Conservation (phyloP, 2,329 filamentous ascomycete genomes). For the Boeremia lycopersici region DNA sequence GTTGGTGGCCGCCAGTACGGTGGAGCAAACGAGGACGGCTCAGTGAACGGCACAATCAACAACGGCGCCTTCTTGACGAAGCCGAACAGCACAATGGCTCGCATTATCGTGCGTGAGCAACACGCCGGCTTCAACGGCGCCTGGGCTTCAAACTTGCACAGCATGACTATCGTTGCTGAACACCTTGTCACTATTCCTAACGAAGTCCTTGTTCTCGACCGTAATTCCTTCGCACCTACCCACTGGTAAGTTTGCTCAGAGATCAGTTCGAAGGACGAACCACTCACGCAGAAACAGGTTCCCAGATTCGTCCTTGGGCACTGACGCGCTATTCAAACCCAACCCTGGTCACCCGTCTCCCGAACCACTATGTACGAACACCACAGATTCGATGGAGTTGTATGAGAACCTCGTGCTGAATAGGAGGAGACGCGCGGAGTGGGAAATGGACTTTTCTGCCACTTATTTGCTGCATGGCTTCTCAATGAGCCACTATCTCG, state of each 20-base stretch:
- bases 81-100: slow-evolving; percentile 23
- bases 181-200: slow-evolving; percentile 18
- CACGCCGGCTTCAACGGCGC: slow-evolving; percentile 22
- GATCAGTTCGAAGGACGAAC: background rate
- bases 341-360: slow-evolving; percentile 11
- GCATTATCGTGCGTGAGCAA: slow-evolving; percentile 24
- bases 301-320: background rate
- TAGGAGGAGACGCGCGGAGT: slow-evolving; percentile 12
- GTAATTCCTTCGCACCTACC: slow-evolving; percentile 24
- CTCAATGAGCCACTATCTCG: slow-evolving; percentile 1
- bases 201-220: slow-evolving; percentile 25
- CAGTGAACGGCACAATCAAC: slow-evolving; percentile 26
- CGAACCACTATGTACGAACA: background rate
- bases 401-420: slow-evolving; percentile 20
- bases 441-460: slow-evolving; percentile 25
- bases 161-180: slow-evolving; percentile 18
- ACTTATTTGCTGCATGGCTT: slow-evolving; percentile 30
- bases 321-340: slow-evolving; percentile 14
- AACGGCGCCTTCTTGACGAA: slow-evolving; percentile 26
- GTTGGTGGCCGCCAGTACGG: slow-evolving; percentile 24
- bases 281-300: background rate
- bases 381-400: slow-evolving; percentile 14
- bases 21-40: slow-evolving; percentile 34
- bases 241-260: slow-evolving; percentile 7
- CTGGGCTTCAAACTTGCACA: slow-evolving; percentile 22